Evolutionary conservation across 306 rosid species (phyloP), one percentile per base, ranked within the genome.

Genomic region (Sphenostylis stenocarpa): DNA sequence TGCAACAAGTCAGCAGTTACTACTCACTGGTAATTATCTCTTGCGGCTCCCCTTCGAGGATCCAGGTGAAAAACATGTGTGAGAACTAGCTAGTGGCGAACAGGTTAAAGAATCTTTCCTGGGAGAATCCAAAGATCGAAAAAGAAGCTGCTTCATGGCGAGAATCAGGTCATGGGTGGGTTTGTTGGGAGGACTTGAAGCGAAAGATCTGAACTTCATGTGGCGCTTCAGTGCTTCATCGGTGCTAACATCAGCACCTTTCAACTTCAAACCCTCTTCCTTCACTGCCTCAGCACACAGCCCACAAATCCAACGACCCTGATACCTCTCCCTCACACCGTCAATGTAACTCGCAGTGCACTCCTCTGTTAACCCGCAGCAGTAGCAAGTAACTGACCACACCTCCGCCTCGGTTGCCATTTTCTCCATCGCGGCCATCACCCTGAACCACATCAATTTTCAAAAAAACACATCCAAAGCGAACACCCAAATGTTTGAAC

Each of bases 291-390:
- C 95, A 0, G 86, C 64, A 23, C 97, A 95, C 1, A 92, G 85
- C 23, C 98, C 97, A 4, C 98, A 95, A 55, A 95, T 81, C 97
- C 97, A 95, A n/a, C 86, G 84, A 0, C 93, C 97, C 9, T 79
- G 81, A 11, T 86, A 86, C 71, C 87, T 72, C 83, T 90, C 97
- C 16, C 77, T 74, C 39, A 90, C 96, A 0, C 84, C 69, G 0
- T 69, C 68, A 41, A 94, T 89, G 81, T 95, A 92, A 4, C 73
- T 73, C 15, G 29, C 60, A 10, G 97, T 95, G 77, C 97, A 95
- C 76, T 95, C 97, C 87, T 95, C 97, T 71, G 47, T 64, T 53
- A 95, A 34, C 20, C 92, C 87, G 57, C 98, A 92, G 70, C 96
- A 95, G 31, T 80, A 77, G 58, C 98, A 95, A 29, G 78, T 88